phyloP scores from a whole-genome alignment of 768 basidiomycete genomes.

The Psilocybe cubensis region DNA sequence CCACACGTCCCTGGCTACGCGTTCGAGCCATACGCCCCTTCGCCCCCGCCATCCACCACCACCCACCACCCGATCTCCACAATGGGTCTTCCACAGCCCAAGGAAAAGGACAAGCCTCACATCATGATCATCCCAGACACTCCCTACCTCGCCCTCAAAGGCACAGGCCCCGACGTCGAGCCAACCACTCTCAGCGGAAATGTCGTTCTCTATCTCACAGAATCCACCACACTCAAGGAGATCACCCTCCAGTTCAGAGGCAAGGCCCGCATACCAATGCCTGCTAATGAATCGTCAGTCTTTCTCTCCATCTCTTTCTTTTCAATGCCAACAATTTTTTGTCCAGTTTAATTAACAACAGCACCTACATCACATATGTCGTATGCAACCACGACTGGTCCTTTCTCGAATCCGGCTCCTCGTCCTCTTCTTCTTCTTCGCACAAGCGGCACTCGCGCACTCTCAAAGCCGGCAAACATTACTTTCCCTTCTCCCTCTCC shows the following conservation, averaged over 20 bases:
- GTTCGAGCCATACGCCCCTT: too few species aligned
- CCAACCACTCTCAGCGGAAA: slow-evolving; percentile 81
- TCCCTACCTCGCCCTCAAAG: slow-evolving; percentile 72
- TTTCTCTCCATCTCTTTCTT: not conserved
- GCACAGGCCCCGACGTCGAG: slow-evolving; percentile 83
- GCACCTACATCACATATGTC: slow-evolving; percentile 55
- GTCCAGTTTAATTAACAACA: slow-evolving; percentile 44
- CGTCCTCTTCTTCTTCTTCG: slow-evolving; percentile 11
- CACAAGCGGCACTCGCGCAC: slow-evolving; percentile 82
- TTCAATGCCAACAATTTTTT: not conserved
- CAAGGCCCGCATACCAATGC: slow-evolving; percentile 72
- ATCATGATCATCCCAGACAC: slow-evolving; percentile 81
- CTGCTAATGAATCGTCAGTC: slow-evolving; percentile 61
- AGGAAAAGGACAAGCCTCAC: slow-evolving; percentile 42
- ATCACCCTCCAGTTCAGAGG: slow-evolving; percentile 85
- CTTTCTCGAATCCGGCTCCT: slow-evolving; percentile 83
- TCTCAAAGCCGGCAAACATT: slow-evolving; percentile 93
- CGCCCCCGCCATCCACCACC: not conserved
- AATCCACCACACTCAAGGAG: slow-evolving; percentile 84
- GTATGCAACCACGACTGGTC: slow-evolving; percentile 90
- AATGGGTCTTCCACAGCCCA: not conserved
- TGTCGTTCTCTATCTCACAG: slow-evolving; percentile 77
- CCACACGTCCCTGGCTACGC: too few species aligned
- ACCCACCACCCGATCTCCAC: not conserved
- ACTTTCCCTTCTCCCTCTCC: slow-evolving; percentile 90